Evolutionary conservation across 2,329 filamentous ascomycete genomes (phyloP).

Genomic region (Claviceps citrina): DNA sequence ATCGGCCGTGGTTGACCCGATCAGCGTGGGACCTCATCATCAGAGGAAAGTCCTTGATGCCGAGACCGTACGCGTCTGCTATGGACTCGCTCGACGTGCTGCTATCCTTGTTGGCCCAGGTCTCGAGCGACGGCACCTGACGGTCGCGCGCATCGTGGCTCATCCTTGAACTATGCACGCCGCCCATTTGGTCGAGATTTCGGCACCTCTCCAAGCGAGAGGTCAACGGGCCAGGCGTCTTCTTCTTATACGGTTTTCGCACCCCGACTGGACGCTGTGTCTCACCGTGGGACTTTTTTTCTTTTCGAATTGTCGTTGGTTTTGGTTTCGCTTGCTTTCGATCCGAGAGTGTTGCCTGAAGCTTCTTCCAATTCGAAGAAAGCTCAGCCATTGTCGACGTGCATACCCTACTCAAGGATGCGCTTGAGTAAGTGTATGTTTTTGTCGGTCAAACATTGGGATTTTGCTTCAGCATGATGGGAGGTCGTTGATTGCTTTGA

Average conservation of each 20-base stretch:
- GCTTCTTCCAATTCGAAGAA: conserved; percentile 64
- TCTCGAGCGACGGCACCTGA: conserved; percentile 37
- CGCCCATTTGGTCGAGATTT: conserved; percentile 33
- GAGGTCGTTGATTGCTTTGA: not conserved
- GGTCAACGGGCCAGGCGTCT: not conserved
- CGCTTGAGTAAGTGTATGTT: not conserved
- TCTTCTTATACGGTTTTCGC: conserved; percentile 12
- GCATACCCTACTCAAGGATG: not conserved
- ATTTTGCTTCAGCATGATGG: not conserved
- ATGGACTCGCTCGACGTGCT: conserved; percentile 44
- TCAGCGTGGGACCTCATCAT: conserved; percentile 31
- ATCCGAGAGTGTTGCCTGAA: conserved; percentile 47
- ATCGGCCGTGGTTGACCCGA: conserved; percentile 48
- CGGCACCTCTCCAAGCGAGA: conserved; percentile 8
- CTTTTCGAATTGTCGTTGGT: conserved; percentile 17
- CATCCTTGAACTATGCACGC: conserved; percentile 33
- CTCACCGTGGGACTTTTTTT: conserved; percentile 24
- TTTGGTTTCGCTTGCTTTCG: conserved; percentile 24
- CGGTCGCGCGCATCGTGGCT: conserved; percentile 22
- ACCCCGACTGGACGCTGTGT: conserved; percentile 15
- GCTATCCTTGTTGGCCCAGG: conserved; percentile 47
- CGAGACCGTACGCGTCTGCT: conserved; percentile 45
- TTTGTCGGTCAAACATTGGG: not conserved
- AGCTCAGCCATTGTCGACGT: conserved; percentile 26
- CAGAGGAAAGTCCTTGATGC: conserved; percentile 31